phyloP scores from a whole-genome alignment of 768 basidiomycete genomes.

The Aureoboletus auriporus region DNA sequence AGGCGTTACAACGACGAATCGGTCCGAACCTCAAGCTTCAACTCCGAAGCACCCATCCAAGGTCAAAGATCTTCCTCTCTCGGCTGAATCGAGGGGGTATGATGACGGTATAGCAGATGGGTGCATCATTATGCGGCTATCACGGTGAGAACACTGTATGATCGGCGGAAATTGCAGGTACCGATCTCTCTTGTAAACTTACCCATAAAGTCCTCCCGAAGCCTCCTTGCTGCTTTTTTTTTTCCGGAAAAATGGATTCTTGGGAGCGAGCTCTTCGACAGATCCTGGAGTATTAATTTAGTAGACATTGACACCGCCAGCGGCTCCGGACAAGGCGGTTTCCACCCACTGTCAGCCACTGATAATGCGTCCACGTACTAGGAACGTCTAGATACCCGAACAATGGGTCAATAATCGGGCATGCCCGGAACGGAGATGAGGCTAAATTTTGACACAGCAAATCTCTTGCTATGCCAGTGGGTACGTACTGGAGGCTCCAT shows the following conservation, averaged over 20 bases:
- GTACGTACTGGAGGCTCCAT: background rate
- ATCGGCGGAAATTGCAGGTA: background rate
- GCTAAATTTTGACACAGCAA: slow-evolving; percentile 1
- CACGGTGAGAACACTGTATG: slow-evolving; percentile 7
- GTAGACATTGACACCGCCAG: background rate
- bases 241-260: background rate
- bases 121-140: slow-evolving; percentile 6
- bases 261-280: background rate
- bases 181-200: background rate
- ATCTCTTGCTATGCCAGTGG: background rate
- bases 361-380: background rate
- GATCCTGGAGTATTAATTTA: too few species aligned
- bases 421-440: slow-evolving; percentile 1
- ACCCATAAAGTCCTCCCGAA: background rate
- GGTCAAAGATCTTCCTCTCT: background rate
- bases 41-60: background rate
- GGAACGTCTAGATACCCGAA: background rate
- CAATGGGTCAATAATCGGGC: slow-evolving; percentile 1
- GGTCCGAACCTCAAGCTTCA: slow-evolving; percentile 4
- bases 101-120: slow-evolving; percentile 7
- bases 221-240: background rate
- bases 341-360: background rate
- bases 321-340: background rate
- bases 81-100: background rate
- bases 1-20: background rate